Evolutionary conservation across 2,329 filamentous ascomycete genomes (phyloP), one percentile per base, ranked within the genome.

Genomic region (Cercospora sp.): DNA sequence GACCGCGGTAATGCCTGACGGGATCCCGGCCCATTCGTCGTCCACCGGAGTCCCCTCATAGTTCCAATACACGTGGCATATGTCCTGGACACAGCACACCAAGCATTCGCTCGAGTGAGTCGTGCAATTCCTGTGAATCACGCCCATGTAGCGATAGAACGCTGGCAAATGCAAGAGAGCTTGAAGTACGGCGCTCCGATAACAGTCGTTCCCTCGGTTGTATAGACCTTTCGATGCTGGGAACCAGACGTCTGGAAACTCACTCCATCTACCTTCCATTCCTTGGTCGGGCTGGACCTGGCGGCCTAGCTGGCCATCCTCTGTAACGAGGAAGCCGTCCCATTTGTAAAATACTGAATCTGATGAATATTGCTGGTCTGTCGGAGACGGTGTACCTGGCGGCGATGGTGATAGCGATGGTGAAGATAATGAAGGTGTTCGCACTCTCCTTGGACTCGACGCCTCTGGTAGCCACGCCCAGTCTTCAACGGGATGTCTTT

Each of bases 151-250:
- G 16, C 45, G 43, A 24, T 55, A 68, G 62, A 71, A 71, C 2
- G 51, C 65, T 18, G 69, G 65, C 4, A 61, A 43, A 12, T 69
- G 67, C 32, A 71, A 64, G 2, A 69, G 34, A 30, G 57, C 60
- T 59, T 69, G 67, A 16, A 69, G 28, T 13, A 60, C 26, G 9
- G 69, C 62, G 28, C 58, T 67, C 1, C 68, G 51, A 60, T 69
- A 69, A 61, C 69, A 71, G 34, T 66, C 34, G 21, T 64, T 66
- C 5, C 32, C 59, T 2, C 37, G 21, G n/a, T 73, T 73, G 26
- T 32, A 1, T 4, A 72, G 49, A 18, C 70, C 69, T 59, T 70
- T 70, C 16, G 63, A 63, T 3, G n/a, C 21, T 3, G 66, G 63
- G 3, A 10, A 18, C 10, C 21, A 21, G 2, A 68, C 28, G 3